Conservation (phyloP, 1,284 basidiomycete genomes). For the Fomitopsis pinicola region DNA sequence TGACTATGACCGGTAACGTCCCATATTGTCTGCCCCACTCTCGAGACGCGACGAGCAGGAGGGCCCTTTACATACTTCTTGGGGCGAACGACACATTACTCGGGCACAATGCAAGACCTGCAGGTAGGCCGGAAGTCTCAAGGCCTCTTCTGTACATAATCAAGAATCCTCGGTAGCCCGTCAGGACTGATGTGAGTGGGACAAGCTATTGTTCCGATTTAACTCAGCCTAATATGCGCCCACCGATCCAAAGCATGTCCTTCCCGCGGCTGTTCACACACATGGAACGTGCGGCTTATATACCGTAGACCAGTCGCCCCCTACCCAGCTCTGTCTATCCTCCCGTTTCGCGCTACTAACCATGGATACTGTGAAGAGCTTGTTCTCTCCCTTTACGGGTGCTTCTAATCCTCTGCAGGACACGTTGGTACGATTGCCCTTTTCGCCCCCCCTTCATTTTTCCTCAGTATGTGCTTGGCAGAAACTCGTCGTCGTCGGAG, state of each 20-base stretch:
- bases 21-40: background rate
- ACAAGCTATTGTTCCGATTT: background rate
- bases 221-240: constrained; percentile 3
- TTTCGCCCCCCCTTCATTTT: background rate
- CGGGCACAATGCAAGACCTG: background rate
- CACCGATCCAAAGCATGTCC: constrained; percentile 1
- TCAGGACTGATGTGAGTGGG: constrained; percentile 1
- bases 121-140: background rate
- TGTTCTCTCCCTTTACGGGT: constrained; percentile 24
- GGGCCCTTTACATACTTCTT: background rate
- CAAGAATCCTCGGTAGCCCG: background rate
- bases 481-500: constrained; percentile 31
- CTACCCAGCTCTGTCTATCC: constrained; percentile 6
- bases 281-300: constrained; percentile 3
- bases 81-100: background rate
- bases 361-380: constrained; percentile 27
- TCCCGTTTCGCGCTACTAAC: constrained; percentile 9
- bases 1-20: background rate
- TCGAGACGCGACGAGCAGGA: background rate
- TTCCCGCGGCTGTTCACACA: constrained; percentile 2
- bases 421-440: constrained; percentile 20
- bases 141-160: constrained; percentile 1
- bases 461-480: constrained; percentile 3
- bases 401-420: constrained; percentile 26
- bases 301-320: constrained; percentile 2